Evolutionary conservation across 495 filamentous ascomycete species (phyloP), one percentile per base, ranked within the genome.

Genomic region (Talaromyces borbonicus): DNA sequence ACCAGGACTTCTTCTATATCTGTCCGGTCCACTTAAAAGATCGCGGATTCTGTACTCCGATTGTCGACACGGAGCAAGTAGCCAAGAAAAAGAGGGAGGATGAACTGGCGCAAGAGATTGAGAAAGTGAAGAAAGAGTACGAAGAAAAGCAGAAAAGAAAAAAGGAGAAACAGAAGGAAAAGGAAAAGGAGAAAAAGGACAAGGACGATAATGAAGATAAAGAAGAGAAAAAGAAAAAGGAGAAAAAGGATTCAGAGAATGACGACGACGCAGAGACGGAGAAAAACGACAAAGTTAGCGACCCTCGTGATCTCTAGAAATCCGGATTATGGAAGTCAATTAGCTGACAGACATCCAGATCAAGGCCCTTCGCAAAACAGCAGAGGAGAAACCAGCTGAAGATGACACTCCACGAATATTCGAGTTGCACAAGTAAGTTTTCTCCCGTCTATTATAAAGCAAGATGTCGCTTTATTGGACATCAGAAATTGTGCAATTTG

Each of bases 11-110:
- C 69, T 97, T 98, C 63, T 95, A 93, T 58, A 74, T 90, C 24
- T 98, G 92, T 56, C 74, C 80, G 11, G 69, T 74, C 33, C 92
- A 98, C 61, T 72, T 96, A 8, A 87, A 85, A 57, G 92, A 98
- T 57, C 71, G 73, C 18, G 74, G 82, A 9, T 95, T 94, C 61
- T 87, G 83, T 56, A 78, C 75, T 11, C 83, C 90, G 9, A 83
- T 89, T 49, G 71, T 90, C 36, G 84, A 90, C 53, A 74, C 86
- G 46, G 87, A 78, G 25, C 81, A 82, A 12, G 74, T 78, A 37
- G 85, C 79, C 36, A 80, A 80, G 14, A 76, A 77, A 43, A 76
- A 68, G 53, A 78, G 72, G 41, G 77, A 81, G 49, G 82, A 81
- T 56, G 76, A 76, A 49, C 73, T 80, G 60, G 80, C 83, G 43